Base-by-base conservation (phyloP, 345 rosid genomes). In the Eucalyptus viminalis region DNA sequence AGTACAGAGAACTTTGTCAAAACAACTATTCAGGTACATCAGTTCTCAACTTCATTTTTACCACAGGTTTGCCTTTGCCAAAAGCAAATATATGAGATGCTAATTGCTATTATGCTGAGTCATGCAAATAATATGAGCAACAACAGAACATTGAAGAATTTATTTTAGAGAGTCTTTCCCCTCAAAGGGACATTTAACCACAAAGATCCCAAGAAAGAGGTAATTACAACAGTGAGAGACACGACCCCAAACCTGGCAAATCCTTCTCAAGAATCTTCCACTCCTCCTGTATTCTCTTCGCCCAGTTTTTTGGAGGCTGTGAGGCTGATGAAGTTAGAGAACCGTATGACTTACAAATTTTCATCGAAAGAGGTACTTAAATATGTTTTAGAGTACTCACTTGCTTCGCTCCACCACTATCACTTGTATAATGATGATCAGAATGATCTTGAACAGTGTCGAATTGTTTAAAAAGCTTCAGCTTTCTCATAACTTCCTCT, bases 191-290 rank as follows among this genome's bases (percentile, higher is more conserved):
- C 72, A 86, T 37, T 15, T 25, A 86, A 88, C 29, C 86, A 53
- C 40, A 54, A 6, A 90, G 49, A 88, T 27, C 80, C 24, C 58
- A 51, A 16, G 86, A 51, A 72, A 37, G 25, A 22, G 34, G 31
- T 44, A 49, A 47, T 15, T 25, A 88, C 58, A 37, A 87, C 34
- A 86, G 37, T 27, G 47, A 89, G 34, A 86, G 83, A 47, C 89
- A 72, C 76, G 65, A 54, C 49, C 45, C 90, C 89, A 54, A 81
- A 96, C 99, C 99, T 58, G 99, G 99, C 94, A 97, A 94, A 92
- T 97, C 98, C 87, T 96, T 94, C 92, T 95, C 96, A 87, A 97
- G 94, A 86, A 94, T 95, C 92, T 54, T 94, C 99, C 99, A 97
- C 91, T 97, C 99, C 13, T 96, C 98, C 92, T 94, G 97, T 89